Conservation (phyloP, 2,329 filamentous ascomycete species). For the Ascochyta rabiei region DNA sequence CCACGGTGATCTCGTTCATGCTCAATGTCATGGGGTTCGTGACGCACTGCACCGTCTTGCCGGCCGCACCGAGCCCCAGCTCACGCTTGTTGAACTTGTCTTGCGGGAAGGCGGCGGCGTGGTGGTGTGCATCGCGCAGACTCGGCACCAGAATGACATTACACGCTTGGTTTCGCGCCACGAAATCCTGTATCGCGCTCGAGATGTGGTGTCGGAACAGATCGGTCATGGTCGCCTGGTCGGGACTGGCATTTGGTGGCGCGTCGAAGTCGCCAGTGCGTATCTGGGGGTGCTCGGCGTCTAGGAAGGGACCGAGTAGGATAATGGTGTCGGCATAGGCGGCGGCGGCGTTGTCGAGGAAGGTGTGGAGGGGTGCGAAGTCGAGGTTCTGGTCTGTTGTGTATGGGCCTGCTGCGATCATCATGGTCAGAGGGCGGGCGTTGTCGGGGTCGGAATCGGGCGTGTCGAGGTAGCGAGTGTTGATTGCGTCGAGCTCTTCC, state of each 20-base stretch:
- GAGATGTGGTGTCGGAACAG: slow-evolving; percentile 84
- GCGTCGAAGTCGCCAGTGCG: slow-evolving; percentile 60
- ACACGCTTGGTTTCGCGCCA: slow-evolving; percentile 72
- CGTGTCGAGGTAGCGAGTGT: slow-evolving; percentile 70
- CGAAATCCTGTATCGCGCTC: slow-evolving; percentile 72
- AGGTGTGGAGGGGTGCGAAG: slow-evolving; percentile 82
- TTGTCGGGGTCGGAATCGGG: slow-evolving; percentile 59
- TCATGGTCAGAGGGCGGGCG: slow-evolving; percentile 71
- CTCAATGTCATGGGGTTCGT: slow-evolving; percentile 90
- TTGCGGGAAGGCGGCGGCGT: slow-evolving; percentile 87
- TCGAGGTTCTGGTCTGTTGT: slow-evolving; percentile 91
- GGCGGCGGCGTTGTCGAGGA: slow-evolving; percentile 79
- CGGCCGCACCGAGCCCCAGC: slow-evolving; percentile 68
- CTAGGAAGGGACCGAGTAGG: slow-evolving; percentile 85
- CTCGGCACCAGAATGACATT: slow-evolving; percentile 85
- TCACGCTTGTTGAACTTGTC: slow-evolving; percentile 72
- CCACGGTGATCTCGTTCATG: slow-evolving; percentile 84
- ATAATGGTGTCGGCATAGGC: slow-evolving; percentile 79
- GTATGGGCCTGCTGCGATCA: slow-evolving; percentile 86
- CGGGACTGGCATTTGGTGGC: slow-evolving; percentile 58
- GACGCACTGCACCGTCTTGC: slow-evolving; percentile 74
- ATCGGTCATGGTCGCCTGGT: slow-evolving; percentile 79
- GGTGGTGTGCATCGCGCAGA: slow-evolving; percentile 78
- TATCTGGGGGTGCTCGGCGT: slow-evolving; percentile 87
- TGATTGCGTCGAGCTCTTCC: slow-evolving; percentile 69